phyloP scores from a whole-genome alignment of 2,329 filamentous ascomycete genomes.

The Immersiporthe knoxdaviesiana region DNA sequence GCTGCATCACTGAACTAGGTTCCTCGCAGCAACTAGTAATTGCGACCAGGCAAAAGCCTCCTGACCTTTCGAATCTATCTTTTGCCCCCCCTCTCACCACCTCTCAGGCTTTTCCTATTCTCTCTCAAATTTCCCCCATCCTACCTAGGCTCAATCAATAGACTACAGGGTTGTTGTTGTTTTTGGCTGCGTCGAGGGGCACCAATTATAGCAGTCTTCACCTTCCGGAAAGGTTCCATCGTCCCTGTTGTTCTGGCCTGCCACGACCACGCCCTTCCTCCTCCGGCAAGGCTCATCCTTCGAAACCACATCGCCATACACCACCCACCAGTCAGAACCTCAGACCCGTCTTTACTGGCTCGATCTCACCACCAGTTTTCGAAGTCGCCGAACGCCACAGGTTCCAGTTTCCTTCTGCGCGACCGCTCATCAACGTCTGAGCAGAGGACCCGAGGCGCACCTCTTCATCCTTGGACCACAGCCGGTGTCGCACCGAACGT shows the following conservation, averaged over 20 bases:
- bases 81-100: neutral
- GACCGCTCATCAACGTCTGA: neutral
- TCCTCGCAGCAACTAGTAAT: neutral
- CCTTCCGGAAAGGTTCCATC: slow-evolving; percentile 13
- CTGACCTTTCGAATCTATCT: neutral
- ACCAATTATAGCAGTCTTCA: slow-evolving; percentile 8
- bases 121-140: neutral
- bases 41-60: slow-evolving; percentile 4
- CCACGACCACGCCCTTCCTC: neutral
- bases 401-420: neutral
- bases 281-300: slow-evolving; percentile 8
- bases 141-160: neutral
- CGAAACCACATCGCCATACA: slow-evolving; percentile 5
- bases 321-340: slow-evolving; percentile 1
- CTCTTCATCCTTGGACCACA: neutral
- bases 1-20: neutral
- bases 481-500: slow-evolving; percentile 3
- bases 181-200: neutral
- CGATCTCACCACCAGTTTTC: neutral
- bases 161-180: neutral
- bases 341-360: neutral
- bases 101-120: neutral
- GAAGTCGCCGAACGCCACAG: neutral
- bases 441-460: slow-evolving; percentile 1
- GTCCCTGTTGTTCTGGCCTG: neutral